A percentile compares a stretch with the other conserved stretches of the same genome.
Conservation (phyloP, 305 asterid genomes). For the Solanum hybrid region DNA sequence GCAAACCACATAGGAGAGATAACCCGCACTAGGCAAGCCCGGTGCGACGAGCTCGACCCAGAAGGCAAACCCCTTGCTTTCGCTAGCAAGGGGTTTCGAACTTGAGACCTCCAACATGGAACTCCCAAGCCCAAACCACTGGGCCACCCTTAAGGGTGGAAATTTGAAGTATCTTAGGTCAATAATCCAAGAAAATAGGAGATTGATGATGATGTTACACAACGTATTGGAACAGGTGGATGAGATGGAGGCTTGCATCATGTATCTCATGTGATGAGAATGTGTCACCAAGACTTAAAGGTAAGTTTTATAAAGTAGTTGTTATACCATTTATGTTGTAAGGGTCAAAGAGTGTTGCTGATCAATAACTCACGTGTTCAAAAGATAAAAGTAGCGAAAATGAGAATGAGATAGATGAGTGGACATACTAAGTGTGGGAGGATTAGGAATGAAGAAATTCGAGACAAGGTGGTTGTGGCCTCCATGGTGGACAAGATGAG, state of each 20-base stretch:
- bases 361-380: neutral
- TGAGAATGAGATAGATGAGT: neutral
- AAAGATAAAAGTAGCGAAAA: neutral
- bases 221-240: neutral
- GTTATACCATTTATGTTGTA: neutral
- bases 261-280: neutral
- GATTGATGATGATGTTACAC: neutral
- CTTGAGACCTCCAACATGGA: no score
- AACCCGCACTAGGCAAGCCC: no score
- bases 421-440: neutral
- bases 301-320: neutral
- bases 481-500: neutral
- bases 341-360: neutral
- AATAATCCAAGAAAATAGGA: neutral
- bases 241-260: neutral
- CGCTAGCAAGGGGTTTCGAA: no score
- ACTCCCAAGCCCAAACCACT: no score
- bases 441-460: neutral
- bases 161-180: neutral
- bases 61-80: no score
- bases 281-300: neutral
- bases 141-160: neutral
- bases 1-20: no score
- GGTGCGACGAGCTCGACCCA: no score
- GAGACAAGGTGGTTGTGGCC: neutral